A percentile compares a stretch with the other conserved stretches of the same genome.
These are phyloP conservation scores for Tetrahymena malaccensis DNA, from an alignment of 73 alveolate species.

Conservation along the genomic window DNA sequence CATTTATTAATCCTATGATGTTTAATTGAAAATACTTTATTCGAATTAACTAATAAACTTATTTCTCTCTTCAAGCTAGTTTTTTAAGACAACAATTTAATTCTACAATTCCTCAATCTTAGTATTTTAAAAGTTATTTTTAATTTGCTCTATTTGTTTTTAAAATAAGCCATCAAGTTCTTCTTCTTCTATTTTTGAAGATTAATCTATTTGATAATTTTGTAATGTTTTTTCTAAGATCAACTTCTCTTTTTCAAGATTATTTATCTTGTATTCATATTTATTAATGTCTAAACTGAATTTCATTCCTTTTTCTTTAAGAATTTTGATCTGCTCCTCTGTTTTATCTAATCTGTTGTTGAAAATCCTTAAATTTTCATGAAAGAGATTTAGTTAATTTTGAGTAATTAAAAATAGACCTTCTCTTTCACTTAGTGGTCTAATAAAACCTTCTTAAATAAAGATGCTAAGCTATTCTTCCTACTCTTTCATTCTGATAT, in stretches of 20 bases:
- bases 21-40: background rate
- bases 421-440: background rate
- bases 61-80: background rate
- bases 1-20: background rate
- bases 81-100: background rate
- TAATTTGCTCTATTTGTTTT: background rate
- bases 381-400: background rate
- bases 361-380: background rate
- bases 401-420: background rate
- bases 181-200: background rate
- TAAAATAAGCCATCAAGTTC: background rate
- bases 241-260: background rate
- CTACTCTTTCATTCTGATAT: background rate
- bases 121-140: background rate
- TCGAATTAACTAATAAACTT: background rate
- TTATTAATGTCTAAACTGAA: background rate
- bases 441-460: background rate
- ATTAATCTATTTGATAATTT: background rate
- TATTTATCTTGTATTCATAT: background rate
- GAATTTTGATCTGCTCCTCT: background rate
- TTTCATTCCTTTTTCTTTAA: background rate
- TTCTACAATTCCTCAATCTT: background rate
- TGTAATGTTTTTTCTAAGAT: background rate
- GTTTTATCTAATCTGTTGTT: background rate
- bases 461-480: background rate